Evolutionary conservation across 768 basidiomycete genomes (phyloP), one percentile per base, ranked within the genome.

Genomic region (Agrocybe chaxingu): DNA sequence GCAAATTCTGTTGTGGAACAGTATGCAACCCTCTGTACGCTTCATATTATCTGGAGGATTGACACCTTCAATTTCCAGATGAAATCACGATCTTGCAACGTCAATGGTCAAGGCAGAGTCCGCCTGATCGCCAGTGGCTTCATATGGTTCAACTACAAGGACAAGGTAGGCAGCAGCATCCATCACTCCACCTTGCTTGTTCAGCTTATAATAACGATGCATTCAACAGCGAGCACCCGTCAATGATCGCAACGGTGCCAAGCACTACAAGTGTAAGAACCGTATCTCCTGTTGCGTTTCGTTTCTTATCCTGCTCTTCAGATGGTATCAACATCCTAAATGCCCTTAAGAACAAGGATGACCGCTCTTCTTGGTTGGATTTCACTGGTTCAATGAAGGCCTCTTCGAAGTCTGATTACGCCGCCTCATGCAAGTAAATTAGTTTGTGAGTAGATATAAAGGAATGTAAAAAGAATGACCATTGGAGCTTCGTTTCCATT

Each of bases 121-220:
- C 53, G 50, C 8, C 19, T 51, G n/a, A 50, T 49, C 10, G 57
- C 53, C 5, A 49, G 45, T 5, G 57, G 57, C 3, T 54, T 29
- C 38, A 50, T 57, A 4, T 57, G 57, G 53, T 57, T 57, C 44
- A 57, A 57, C 36, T 57, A 13, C 55, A 56, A 50, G 6, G 42
- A 51, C 39, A 33, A 19, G 29, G 48, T 49, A 49, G 30, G 16
- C 33, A 42, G 2, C 19, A 13, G 10, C 31, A 24, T 49, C 30
- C 19, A 42, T 33, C 39, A 12, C 19, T 49, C 31, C 3, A 32
- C 3, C 13, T 11, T 42, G 24, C 24, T 24, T 24, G 24, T 13
- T 13, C 30, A 33, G 39, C n/a, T 9, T 12, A 7, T 32, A 16
- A 16, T 16, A 16, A 16, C 16, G 24, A 42, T 32, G 29, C 5